phyloP scores from a whole-genome alignment of 805 yeast genomes.

The Yamadazyma philogaea region DNA sequence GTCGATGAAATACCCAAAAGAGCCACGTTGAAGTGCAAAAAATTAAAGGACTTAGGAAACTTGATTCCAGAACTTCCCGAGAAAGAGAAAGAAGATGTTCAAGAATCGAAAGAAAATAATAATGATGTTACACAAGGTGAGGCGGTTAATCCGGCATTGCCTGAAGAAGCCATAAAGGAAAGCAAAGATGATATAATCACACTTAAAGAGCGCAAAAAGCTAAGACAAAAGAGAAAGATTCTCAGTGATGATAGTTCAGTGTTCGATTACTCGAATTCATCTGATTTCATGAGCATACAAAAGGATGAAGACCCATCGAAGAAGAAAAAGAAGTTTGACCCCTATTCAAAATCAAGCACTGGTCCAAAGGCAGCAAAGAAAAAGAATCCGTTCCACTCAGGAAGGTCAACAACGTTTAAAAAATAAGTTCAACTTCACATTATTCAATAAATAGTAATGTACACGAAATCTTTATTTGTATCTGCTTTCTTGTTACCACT shows the following conservation, averaged over 20 bases:
- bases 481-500: no score
- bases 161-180: constrained; percentile 1
- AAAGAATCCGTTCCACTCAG: constrained; percentile 29
- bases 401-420: constrained; percentile 37
- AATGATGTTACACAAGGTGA: neutral
- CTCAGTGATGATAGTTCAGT: constrained; percentile 17
- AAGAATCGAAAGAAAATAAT: neutral
- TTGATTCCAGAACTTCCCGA: neutral
- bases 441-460: neutral
- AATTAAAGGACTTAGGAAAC: constrained; percentile 11
- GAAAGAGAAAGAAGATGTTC: neutral
- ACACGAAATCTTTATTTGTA: neutral
- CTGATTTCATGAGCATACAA: constrained; percentile 27
- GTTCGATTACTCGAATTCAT: constrained; percentile 45
- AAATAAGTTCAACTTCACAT: neutral
- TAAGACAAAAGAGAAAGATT: neutral
- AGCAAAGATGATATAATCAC: constrained; percentile 37
- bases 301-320: constrained; percentile 12
- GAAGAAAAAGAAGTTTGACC: constrained; percentile 48
- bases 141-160: neutral
- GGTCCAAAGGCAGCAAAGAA: constrained; percentile 58
- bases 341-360: constrained; percentile 47
- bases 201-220: constrained; percentile 23
- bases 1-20: constrained; percentile 15
- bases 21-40: constrained; percentile 9